phyloP scores from a whole-genome alignment of 805 yeast species.

The Sugiyamaella qingdaonensis region DNA sequence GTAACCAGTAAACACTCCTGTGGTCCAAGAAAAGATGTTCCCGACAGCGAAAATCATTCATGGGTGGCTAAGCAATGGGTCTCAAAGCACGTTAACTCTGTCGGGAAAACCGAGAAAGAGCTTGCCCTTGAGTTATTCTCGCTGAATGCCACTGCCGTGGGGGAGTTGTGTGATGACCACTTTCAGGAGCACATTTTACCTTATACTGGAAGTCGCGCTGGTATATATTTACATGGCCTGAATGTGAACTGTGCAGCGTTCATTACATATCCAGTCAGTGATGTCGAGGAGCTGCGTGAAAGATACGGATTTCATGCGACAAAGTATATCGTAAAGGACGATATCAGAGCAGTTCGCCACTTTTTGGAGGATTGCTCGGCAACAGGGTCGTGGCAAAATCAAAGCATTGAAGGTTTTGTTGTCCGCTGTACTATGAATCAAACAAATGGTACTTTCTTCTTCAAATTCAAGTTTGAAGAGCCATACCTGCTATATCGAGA shows the following conservation, averaged over 20 bases:
- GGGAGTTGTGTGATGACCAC: slow-evolving; percentile 85
- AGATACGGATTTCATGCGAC: slow-evolving; percentile 69
- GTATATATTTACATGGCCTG: slow-evolving; percentile 86
- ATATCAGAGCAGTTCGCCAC: slow-evolving; percentile 40
- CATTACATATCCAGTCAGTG: slow-evolving; percentile 56
- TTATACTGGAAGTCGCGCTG: slow-evolving; percentile 62
- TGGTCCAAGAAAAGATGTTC: slow-evolving; percentile 54
- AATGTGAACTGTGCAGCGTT: slow-evolving; percentile 65
- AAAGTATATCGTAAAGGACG: slow-evolving; percentile 41
- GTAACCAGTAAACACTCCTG: slow-evolving; percentile 92
- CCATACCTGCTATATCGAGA: slow-evolving; percentile 89
- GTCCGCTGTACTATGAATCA: slow-evolving; percentile 53
- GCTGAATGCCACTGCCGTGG: slow-evolving; percentile 73
- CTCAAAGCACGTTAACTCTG: slow-evolving; percentile 44
- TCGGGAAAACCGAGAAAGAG: slow-evolving; percentile 40
- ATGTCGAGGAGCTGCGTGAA: slow-evolving; percentile 57
- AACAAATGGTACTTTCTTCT: slow-evolving; percentile 53
- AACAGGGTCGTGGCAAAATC: slow-evolving; percentile 65
- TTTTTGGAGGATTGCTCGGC: slow-evolving; percentile 55
- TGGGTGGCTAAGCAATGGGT: slow-evolving; percentile 61
- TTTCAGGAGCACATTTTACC: slow-evolving; percentile 92
- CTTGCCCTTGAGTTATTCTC: slow-evolving; percentile 54
- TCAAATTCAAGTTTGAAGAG: slow-evolving; percentile 92
- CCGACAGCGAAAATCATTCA: slow-evolving; percentile 61
- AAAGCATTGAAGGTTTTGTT: slow-evolving; percentile 92